Evolutionary conservation across 2,329 filamentous ascomycete species (phyloP), one percentile per base, ranked within the genome.

Genomic region (Alternaria tenuissima): DNA sequence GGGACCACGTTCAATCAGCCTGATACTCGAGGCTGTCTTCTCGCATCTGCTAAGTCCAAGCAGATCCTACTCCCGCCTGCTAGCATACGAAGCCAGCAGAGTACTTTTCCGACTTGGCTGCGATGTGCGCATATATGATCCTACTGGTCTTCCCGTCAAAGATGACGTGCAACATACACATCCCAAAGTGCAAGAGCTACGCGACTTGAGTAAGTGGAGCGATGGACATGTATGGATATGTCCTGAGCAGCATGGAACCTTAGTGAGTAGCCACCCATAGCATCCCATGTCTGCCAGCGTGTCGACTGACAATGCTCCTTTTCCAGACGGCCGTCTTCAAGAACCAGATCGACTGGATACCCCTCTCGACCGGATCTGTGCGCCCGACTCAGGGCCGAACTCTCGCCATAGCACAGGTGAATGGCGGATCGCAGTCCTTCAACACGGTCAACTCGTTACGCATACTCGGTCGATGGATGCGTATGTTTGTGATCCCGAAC

Each of bases 331-430:
- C 83, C 4, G 85, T 90, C 0, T 90, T 90, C 81, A 90, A 90
- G 64, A 88, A 89, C 64, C 88, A 90, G 64, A 90, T 90, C 48
- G 88, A 91, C 73, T 90, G 88, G 89, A 88, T 90, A 39, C 88
- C 88, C 0, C 79, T 91, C 0, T 83, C 80, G 2, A 85, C 85
- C 0, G 88, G 88, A 24, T 86, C 85, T 8, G 84, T 91, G 0
- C 85, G 88, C 0, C 88, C 87, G 0, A 90, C 88, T 0, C 88
- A 91, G 76, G 88, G 88, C 34, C 82, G 88, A 0, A 90, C 88
- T 0, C 79, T 91, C 1, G 84, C 85, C 1, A 81, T 90, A 22
- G 85, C 86, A 0, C 86, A 89, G 72, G 87, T 90, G 0, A 86
- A 81, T 53, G 88, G 88, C 16, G 88, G 88, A 0, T 88, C 85